Conservation (phyloP, 2,329 filamentous ascomycete species). For the Talaromyces sp. region DNA sequence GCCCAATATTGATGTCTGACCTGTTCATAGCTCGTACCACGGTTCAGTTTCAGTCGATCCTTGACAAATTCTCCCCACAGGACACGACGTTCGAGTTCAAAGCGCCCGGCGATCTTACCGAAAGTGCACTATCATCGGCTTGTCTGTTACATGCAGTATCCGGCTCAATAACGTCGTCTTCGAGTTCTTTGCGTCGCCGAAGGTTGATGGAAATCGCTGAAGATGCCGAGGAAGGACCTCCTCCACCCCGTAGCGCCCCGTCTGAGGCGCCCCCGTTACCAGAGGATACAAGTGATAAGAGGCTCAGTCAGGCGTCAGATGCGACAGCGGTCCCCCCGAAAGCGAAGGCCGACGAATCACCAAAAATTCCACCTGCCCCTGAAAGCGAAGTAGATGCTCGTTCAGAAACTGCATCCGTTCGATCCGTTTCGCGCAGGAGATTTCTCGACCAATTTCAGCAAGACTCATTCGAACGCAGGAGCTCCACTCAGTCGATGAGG, state of each 20-base stretch:
- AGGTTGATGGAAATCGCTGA: constrained; percentile 91
- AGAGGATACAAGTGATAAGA: constrained; percentile 11
- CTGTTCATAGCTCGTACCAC: constrained; percentile 67
- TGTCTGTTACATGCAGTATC: constrained; percentile 87
- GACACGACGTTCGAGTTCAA: constrained; percentile 79
- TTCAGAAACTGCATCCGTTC: constrained; percentile 25
- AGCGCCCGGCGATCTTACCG: constrained; percentile 72
- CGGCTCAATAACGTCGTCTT: constrained; percentile 79
- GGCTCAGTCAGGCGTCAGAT: constrained; percentile 32
- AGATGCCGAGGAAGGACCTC: constrained; percentile 73
- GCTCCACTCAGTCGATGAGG: constrained; percentile 41
- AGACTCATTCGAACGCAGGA: constrained; percentile 34
- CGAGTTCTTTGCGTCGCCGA: constrained; percentile 70
- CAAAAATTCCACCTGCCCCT: constrained; percentile 11
- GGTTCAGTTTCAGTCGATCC: constrained; percentile 61
- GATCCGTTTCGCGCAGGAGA: constrained; percentile 25
- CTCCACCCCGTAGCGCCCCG: constrained; percentile 21
- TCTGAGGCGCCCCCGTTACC: not conserved
- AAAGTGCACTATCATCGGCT: constrained; percentile 79
- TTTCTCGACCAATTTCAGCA: constrained; percentile 37
- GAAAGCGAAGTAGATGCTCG: constrained; percentile 22
- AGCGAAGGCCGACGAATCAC: constrained; percentile 17
- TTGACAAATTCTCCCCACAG: constrained; percentile 72
- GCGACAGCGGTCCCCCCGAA: constrained; percentile 33
- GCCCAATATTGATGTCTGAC: not conserved